Conservation (phyloP, 192 early-diverging fungal genomes). For the Coemansia sp. region DNA sequence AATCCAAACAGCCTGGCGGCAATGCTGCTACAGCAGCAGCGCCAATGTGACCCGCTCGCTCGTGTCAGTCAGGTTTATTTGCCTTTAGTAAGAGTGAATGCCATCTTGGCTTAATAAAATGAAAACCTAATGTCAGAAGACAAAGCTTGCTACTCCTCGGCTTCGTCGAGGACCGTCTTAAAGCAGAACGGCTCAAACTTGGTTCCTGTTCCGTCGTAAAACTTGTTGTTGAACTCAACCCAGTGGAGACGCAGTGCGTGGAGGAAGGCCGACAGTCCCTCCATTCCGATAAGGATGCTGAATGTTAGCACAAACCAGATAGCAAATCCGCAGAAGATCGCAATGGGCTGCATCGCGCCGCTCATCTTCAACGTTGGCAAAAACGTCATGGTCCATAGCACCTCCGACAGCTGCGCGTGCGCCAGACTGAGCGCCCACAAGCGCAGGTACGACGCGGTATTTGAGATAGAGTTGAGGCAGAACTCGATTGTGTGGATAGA, state of each 20-base stretch:
- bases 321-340: constrained; percentile 76
- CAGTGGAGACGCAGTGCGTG: constrained; percentile 93
- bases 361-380: constrained; percentile 44
- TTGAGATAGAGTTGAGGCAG: constrained; percentile 93
- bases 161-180: constrained; percentile 45
- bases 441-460: constrained; percentile 98
- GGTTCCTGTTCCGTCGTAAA: constrained; percentile 89
- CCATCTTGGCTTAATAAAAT: no score
- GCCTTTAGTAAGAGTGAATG: no score
- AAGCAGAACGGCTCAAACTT: constrained; percentile 95
- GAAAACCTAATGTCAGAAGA: no score
- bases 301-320: constrained; percentile 91
- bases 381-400: constrained; percentile 93
- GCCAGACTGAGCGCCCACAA: constrained; percentile 98
- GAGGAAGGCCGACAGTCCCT: constrained; percentile 85
- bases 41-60: neutral
- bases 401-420: constrained; percentile 96
- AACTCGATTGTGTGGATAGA: constrained; percentile 99
- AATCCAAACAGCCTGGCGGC: constrained; percentile 1
- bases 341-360: constrained; percentile 65
- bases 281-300: constrained; percentile 79
- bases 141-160: constrained; percentile 26
- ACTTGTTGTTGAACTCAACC: constrained; percentile 99
- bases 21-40: neutral
- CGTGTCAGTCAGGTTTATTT: no score